Evolutionary conservation across 352 stramenopile genomes (phyloP), one percentile per base, ranked within the genome.

Genomic region (Pythium dissimile): DNA sequence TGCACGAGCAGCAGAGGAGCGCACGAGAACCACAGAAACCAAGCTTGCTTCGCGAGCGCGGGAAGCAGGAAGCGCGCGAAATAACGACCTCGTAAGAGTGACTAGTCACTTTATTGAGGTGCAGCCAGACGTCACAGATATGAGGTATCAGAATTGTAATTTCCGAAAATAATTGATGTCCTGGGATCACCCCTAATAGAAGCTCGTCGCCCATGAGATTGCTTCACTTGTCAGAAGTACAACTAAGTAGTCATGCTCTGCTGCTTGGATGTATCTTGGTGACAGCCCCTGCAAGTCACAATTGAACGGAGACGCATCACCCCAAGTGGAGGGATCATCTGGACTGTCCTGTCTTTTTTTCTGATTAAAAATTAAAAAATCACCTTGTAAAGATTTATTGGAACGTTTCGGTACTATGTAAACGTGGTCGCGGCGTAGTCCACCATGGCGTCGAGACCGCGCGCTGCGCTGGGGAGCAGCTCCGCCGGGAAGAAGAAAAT

Each of bases 201-300:
- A 13, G 31, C 8, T 37, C 31, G 31, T 37, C 31, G 31, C n/a
- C n/a, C n/a, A n/a, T n/a, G n/a, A n/a, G n/a, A n/a, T n/a, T n/a
- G n/a, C n/a, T n/a, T n/a, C n/a, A n/a, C n/a, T n/a, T n/a, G n/a
- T n/a, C n/a, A n/a, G n/a, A n/a, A n/a, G n/a, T n/a, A n/a, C n/a
- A n/a, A n/a, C n/a, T n/a, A 63, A 50, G 23, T 52, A 57, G 38
- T 63, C 55, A 0, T 44, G 41, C 26, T 55, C 45, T 1, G 27
- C 55, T 16, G 35, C 28, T 26, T 63, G 55, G 55, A 63, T 63
- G 37, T 52, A 65, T 9, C 65, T 43, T 3, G 62, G 62, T 10
- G 62, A 49, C 1, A 65, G 49, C 1, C 26, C 45, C 20, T 20
- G 41, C 28, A 54, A 15, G 21, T 64, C 62, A 18, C 56, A 64